These are phyloP conservation scores for Ceratocystis destructans DNA, from an alignment of 2,329 filamentous ascomycete genomes.

Conservation along the genomic window DNA sequence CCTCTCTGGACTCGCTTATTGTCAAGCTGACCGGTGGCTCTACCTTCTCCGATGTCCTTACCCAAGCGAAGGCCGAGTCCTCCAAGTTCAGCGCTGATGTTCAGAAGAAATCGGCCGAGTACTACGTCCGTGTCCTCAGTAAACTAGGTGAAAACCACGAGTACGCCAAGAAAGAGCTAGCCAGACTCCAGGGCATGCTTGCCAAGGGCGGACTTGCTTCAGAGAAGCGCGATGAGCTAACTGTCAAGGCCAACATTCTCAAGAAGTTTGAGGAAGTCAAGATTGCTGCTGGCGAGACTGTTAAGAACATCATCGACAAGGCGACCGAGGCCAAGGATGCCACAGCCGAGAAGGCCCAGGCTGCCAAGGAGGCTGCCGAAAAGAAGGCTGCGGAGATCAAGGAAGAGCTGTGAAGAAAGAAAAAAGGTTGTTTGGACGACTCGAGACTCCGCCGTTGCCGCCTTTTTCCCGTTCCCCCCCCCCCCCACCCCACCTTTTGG, in stretches of 20 bases:
- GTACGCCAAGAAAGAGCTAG: conserved; percentile 75
- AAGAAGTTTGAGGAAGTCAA: conserved; percentile 54
- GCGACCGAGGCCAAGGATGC: conserved; percentile 9
- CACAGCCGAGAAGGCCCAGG: conserved; percentile 30
- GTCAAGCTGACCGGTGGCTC: conserved; percentile 55
- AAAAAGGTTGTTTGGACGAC: conserved; percentile 24
- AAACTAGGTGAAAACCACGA: conserved; percentile 67
- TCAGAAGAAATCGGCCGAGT: conserved; percentile 69
- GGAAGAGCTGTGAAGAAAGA: conserved; percentile 52
- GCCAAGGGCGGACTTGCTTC: conserved; percentile 74
- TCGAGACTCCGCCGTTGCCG: background rate
- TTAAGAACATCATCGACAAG: conserved; percentile 21
- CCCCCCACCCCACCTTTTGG: background rate
- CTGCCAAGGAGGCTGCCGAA: conserved; percentile 33
- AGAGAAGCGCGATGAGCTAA: conserved; percentile 79
- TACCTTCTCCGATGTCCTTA: conserved; percentile 41
- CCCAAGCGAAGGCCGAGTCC: conserved; percentile 59
- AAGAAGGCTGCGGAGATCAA: conserved; percentile 30
- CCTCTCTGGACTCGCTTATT: conserved; percentile 62
- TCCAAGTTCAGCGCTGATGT: conserved; percentile 47
- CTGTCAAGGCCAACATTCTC: conserved; percentile 76
- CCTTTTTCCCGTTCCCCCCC: background rate
- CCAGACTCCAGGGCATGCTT: conserved; percentile 64
- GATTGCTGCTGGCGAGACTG: conserved; percentile 35
- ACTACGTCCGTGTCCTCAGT: conserved; percentile 83